Evolutionary conservation across 2,329 filamentous ascomycete genomes (phyloP), one percentile per base, ranked within the genome.

Genomic region (Podosphaera leucotricha): DNA sequence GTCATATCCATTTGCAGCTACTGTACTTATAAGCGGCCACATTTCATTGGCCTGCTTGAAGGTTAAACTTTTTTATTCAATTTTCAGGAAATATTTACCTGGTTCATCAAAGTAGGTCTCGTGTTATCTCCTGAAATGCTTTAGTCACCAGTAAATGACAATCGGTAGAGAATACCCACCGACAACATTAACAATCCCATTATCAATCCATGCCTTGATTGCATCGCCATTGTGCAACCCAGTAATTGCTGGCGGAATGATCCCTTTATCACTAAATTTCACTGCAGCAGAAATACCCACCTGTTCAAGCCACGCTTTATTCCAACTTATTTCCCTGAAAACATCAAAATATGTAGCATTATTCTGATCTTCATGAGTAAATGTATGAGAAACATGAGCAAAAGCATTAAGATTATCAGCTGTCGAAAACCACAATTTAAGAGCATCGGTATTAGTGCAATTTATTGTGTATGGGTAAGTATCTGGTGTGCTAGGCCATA

Each of bases 221-320:
- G 64, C 71, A 55, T 77, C 72, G 18, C 68, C 72, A 49, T 76
- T 76, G 59, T 75, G 69, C n/a, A 76, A 55, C 41, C 72, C 72
- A 1, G 72, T 76, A 46, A 76, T 77, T 41, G 71, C 71, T 1
- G 72, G 72, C 2, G 72, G 72, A 47, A 76, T 71, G 39, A 76
- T 62, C 18, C 71, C 71, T 38, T 66, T 63, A 2, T 58, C 48
- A 20, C 68, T 72, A 55, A 65, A 75, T 42, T 62, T 60, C 16
- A 53, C 53, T 18, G 65, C 64, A 21, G 58, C 50, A 46, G 61
- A 59, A 45, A 75, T 59, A 10, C 68, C 68, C 5, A 66, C 61
- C 51, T 71, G 65, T 46, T 64, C 61, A 37, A 75, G 52, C 70
- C 71, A 76, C 4, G 64, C 68, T 49, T 67, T 62, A 57, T 77